These are phyloP conservation scores for Pisolithus marmoratus DNA, from an alignment of 768 basidiomycete species.

Conservation along the genomic window DNA sequence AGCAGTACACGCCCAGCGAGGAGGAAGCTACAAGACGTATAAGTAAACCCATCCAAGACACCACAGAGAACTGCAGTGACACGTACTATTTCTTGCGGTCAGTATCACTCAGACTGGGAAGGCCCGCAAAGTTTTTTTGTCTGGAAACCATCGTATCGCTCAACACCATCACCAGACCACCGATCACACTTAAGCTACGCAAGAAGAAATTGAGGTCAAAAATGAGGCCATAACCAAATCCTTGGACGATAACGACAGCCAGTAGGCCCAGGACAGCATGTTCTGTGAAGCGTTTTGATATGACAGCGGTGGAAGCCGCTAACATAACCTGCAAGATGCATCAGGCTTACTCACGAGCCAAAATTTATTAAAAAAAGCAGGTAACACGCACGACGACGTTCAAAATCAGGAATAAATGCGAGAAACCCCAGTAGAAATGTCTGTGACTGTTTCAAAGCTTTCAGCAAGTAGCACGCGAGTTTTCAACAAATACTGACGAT, in stretches of 20 bases:
- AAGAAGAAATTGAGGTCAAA: conserved; percentile 99
- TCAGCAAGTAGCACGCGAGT: conserved; percentile 5
- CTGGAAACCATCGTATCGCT: conserved; percentile 89
- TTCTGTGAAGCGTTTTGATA: conserved; percentile 83
- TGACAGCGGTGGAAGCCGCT: conserved; percentile 75
- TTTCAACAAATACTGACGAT: conserved; percentile 53
- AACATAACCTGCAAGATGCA: conserved; percentile 70
- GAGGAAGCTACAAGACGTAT: conserved; percentile 64
- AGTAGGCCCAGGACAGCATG: conserved; percentile 87
- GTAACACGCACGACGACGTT: conserved; percentile 77
- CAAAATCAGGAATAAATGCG: conserved; percentile 85
- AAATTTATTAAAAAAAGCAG: background rate
- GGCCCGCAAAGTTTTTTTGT: conserved; percentile 84
- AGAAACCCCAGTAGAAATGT: conserved; percentile 92
- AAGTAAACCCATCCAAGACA: conserved; percentile 2
- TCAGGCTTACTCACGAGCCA: background rate
- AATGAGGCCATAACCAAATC: conserved; percentile 97
- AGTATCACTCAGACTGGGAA: conserved; percentile 86
- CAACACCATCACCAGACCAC: conserved; percentile 98
- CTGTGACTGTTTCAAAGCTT: conserved; percentile 60
- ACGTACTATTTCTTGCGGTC: conserved; percentile 98
- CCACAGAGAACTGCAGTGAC: background rate
- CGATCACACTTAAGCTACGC: conserved; percentile 95
- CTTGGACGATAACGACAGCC: conserved; percentile 88
- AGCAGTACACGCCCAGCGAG: conserved; percentile 94